phyloP scores from a whole-genome alignment of 1,284 basidiomycete genomes.

The Apiotrichum sp. region DNA sequence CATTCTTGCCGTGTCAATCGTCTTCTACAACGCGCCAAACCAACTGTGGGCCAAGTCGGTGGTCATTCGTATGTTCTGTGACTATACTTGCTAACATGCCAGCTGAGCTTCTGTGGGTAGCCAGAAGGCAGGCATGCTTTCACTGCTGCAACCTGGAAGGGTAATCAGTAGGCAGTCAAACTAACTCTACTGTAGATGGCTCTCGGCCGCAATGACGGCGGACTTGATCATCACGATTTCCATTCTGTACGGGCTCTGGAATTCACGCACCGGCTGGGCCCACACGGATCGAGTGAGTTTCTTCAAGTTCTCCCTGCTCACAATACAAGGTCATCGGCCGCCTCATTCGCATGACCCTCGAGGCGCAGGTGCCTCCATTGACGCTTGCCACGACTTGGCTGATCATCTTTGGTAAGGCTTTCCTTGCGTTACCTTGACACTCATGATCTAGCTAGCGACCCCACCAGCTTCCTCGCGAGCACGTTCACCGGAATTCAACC shows the following conservation, averaged over 20 bases:
- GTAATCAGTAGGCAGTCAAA: no score
- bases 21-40: neutral
- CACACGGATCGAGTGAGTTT: constrained; percentile 24
- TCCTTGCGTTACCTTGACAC: no score
- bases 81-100: neutral
- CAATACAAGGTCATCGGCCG: constrained; percentile 18
- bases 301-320: neutral
- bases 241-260: constrained; percentile 24
- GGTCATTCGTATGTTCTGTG: neutral
- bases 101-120: neutral
- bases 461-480: constrained; percentile 25
- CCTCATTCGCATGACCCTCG: constrained; percentile 28
- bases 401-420: constrained; percentile 23
- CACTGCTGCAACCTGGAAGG: no score
- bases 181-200: constrained; percentile 15
- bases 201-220: constrained; percentile 18
- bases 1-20: neutral
- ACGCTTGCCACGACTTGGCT: constrained; percentile 25
- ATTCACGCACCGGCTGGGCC: constrained; percentile 28
- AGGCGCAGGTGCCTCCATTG: constrained; percentile 31
- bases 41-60: neutral
- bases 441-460: constrained; percentile 4
- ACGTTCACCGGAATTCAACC: constrained; percentile 25
- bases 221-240: constrained; percentile 27
- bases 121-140: no score